Evolutionary conservation across 345 rosid species (phyloP), one percentile per base, ranked within the genome.

Genomic region (Aurinia saxatilis): DNA sequence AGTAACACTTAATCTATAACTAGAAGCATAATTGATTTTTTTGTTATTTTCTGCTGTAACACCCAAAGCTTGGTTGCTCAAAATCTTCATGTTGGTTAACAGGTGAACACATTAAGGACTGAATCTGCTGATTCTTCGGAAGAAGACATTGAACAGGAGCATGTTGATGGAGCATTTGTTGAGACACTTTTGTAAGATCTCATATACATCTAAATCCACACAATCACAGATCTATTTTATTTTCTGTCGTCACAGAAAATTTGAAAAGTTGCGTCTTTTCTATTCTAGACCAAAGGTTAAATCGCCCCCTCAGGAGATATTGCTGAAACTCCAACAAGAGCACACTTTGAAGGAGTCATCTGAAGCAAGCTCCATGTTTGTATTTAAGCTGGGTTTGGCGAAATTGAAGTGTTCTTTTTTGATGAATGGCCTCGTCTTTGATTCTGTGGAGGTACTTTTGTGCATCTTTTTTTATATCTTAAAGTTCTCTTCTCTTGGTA

Each of bases 401-500:
- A 85, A 87, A 77, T 41, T 84, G 72, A 72, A 75, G 61, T 82
- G 95, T 53, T 77, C 82, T 67, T 79, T 90, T 53, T 74, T 93
- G 79, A 85, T 93, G 99, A 93, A 93, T 77, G 99, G 99, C 11
- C 91, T 93, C 68, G 99, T 93, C 77, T 56, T 73, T 67, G 95
- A 90, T 71, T 74, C 97, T 73, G 73, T 74, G 36, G 96, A 93
- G 99, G 97, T 93, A 79, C 50, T 68, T 57, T 51, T 60, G 39
- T 46, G 63, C 46, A 12, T 70, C 27, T 48, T 39, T 55, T 31
- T 16, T 39, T 48, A 47, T 33, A 51, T 48, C 30, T 10, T 19
- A 15, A 53, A 36, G 51, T 55, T 63, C 30, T 47, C 37, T 46
- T 33, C 30, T 55, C 9, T 25, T 70, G 64, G 64, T 50, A 48